Evolutionary conservation across 495 filamentous ascomycete genomes (phyloP), one percentile per base, ranked within the genome.

Genomic region (Apodospora peruviana): DNA sequence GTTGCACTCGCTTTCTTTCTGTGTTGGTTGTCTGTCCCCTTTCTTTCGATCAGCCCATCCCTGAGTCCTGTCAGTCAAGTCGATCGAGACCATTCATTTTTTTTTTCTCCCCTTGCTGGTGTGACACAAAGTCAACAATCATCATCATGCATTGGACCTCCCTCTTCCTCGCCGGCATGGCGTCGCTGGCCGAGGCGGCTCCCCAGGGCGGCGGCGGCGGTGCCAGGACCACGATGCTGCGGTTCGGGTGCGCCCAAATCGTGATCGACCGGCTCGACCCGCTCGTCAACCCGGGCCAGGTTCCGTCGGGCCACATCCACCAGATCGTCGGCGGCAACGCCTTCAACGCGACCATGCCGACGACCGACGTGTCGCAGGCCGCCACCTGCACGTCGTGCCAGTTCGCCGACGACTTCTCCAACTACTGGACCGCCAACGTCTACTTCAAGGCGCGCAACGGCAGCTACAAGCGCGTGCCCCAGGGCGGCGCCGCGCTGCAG

Each of bases 241-340:
- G 40, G 17, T 51, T 51, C 17, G 48, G 48, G 16, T 51, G 48
- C 18, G 29, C 48, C 1, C 34, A 51, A 8, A n/a, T 43, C 18
- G 34, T 40, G 3, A 51, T 51, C 34, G 48, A 51, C 35, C 41
- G 48, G 1, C 23, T 51, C 19, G 48, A 51, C 21, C 46, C 46
- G 5, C 42, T 51, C 21, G 48, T 51, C 22, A 43, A 44, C n/a
- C 48, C 48, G n/a, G 48, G 48, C 12, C 41, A 40, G 34, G 32
- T 45, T 16, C 41, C 41, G 3, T 45, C 48, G 9, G 35, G 40
- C 5, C 48, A 51, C 18, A 34, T 51, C 9, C 44, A 46, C 47
- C 71, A 73, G 47, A 70, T 76, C 14, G 70, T 73, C 0, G 72
- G 72, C 19, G 72, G 72, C 43, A 71, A 76, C 62, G 65, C 65